Base-by-base conservation (phyloP, 805 yeast genomes). In the Yarrowia sp. region DNA sequence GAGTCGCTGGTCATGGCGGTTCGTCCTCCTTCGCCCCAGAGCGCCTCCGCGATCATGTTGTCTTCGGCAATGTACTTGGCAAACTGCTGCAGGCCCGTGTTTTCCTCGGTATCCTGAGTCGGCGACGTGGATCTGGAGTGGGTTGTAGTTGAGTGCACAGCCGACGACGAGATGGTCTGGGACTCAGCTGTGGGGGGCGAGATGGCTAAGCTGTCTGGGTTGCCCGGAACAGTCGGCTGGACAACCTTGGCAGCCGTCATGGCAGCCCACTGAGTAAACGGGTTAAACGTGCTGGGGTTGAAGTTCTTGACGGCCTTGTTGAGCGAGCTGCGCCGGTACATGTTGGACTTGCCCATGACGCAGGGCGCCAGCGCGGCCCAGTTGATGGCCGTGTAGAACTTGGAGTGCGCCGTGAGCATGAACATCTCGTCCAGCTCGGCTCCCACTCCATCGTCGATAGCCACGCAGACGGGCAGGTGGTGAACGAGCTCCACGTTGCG, bases 1-100 rank as follows among this genome's bases (percentile, higher is more conserved):
- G 84, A 80, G 70, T 90, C 96, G 1, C 87, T 84, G 0, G 93
- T 85, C 78, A 90, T 77, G 0, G 87, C 91, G 0, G 96, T 88
- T 1, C 88, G 87, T 22, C 88, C 85, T 32, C 79, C 77, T 22
- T 63, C 67, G 55, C 84, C 83, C 96, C 96, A 90, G 16, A 90
- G 70, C 0, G 90, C 88, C 53, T 88, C 90, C 5, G 89, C 96
- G 65, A 90, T 90, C 96, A 90, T 88, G 72, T 90, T 90, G 72
- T 90, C 97, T 71, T 90, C 97, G 6, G 96, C 96, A 69, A 90
- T 90, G 71, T 86, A 91, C 62, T 84, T 77, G 7, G 96, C 84
- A 72, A 91, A 90, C 63, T 84, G 82, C 58, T 84, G 78, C 42
- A 91, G 77, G 0, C 93, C 88, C 5, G 61, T 55, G 22, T 55